Evolutionary conservation across 306 rosid species (phyloP), one percentile per base, ranked within the genome.

Genomic region (Abrus pulchellus): DNA sequence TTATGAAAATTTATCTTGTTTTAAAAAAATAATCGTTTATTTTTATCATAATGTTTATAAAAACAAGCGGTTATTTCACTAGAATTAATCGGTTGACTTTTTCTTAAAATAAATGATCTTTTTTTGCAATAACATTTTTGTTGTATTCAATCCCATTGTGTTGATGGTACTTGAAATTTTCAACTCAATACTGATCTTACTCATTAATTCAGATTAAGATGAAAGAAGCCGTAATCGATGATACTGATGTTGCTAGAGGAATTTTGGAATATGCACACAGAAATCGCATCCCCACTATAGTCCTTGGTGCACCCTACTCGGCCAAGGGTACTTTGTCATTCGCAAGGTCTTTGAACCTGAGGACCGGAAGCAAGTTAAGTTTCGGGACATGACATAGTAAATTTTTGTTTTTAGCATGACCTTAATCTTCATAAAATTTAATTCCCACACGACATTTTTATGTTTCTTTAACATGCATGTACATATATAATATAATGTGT

Each of bases 151-250:
- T 9, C 27, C 28, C 52, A 53, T 34, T 45, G 8, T 44, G 2
- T 43, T 30, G 32, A 52, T 32, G 52, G 5, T 45, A 47, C 32
- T 4, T 59, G 60, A 74, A 81, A 44, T 61, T 69, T 50, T 28
- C 36, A 69, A 76, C 43, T 68, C n/a, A 8, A 13, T 44, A 34
- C 60, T 73, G 49, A 50, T 36, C 65, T 69, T 54, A 61, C 54
- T 36, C 36, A 2, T 60, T 5, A 34, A 60, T 67, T 81, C 88
- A 95, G 99, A 75, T 88, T 45, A 89, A 80, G 70, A 38, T 91
- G 88, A 90, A 82, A 84, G 99, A 93, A 85, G 91, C 91, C 0
- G 74, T 93, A 55, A 38, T 93, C 13, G 87, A 89, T 56, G 90
- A 92, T 1, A 36, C 5, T 49, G 97, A 95, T 53, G 65, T 82